These are phyloP conservation scores for Omphalea diandra DNA, from an alignment of 441 rosid genomes.

Conservation along the genomic window DNA sequence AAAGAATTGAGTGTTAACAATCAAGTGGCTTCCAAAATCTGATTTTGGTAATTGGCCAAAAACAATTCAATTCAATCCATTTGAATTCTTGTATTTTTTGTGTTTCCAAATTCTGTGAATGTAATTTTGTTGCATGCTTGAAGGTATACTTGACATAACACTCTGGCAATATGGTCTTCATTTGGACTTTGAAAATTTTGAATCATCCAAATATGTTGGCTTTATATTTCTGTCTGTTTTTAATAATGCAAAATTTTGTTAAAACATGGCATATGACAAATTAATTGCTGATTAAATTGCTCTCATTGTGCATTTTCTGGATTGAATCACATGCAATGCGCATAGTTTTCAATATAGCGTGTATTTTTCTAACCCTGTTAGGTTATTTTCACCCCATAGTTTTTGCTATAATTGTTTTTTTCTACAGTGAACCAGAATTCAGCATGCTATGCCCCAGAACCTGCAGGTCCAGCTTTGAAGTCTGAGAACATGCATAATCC, in stretches of 20 bases:
- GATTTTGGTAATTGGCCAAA: too few species aligned
- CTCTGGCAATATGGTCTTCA: background rate
- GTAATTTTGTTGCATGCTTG: background rate
- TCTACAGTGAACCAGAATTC: conserved; percentile 64
- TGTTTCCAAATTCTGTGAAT: too few species aligned
- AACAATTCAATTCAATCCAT: too few species aligned
- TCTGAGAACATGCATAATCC: conserved; percentile 60
- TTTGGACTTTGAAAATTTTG: background rate
- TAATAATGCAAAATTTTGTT: background rate
- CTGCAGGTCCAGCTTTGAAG: conserved; percentile 48
- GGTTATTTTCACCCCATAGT: background rate
- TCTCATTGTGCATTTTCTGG: background rate
- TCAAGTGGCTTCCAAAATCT: too few species aligned
- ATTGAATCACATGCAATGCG: too few species aligned
- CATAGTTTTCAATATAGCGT: too few species aligned
- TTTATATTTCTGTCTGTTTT: background rate
- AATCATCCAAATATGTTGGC: background rate
- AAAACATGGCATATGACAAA: background rate
- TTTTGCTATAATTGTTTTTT: conserved; percentile 17
- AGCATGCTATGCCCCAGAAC: conserved; percentile 57
- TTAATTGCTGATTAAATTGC: background rate
- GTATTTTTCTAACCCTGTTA: conserved; percentile 6
- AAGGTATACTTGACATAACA: background rate
- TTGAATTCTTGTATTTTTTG: too few species aligned
- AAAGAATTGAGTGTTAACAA: too few species aligned